These are phyloP conservation scores for Tetrahymena thermophila DNA, from an alignment of 73 alveolate species.

Conservation along the genomic window DNA sequence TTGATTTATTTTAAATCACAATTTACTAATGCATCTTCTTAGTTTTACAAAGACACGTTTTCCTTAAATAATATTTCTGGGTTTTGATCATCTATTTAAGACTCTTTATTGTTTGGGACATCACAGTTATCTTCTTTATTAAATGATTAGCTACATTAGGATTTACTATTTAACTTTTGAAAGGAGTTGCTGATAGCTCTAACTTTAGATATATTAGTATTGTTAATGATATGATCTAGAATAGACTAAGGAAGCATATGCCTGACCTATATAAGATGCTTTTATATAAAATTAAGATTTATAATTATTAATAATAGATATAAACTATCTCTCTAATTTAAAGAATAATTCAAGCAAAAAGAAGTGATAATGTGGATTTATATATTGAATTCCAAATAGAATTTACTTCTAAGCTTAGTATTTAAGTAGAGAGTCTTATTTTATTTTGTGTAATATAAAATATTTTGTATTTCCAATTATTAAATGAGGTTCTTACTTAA, in stretches of 20 bases:
- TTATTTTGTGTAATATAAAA: neutral
- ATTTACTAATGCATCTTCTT: neutral
- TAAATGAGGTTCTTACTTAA: neutral
- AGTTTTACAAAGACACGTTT: neutral
- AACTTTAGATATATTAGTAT: neutral
- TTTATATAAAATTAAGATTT: too few relatives aligned
- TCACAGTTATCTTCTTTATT: neutral
- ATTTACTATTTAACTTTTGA: neutral
- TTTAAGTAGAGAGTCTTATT: neutral
- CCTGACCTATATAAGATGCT: neutral
- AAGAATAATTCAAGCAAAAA: too few relatives aligned
- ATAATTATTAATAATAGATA: too few relatives aligned
- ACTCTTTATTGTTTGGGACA: neutral
- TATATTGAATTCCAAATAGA: too few relatives aligned
- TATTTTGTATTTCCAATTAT: neutral
- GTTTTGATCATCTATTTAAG: neutral
- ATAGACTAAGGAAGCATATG: neutral
- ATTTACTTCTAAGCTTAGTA: neutral
- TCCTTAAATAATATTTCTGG: neutral
- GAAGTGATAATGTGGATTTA: too few relatives aligned
- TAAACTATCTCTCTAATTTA: too few relatives aligned
- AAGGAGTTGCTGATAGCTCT: neutral
- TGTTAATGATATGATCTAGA: neutral
- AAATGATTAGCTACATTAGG: neutral
- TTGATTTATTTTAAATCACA: neutral